Evolutionary conservation across 108 stramenopile species (phyloP), one percentile per base, ranked within the genome.

Genomic region (Nannochloropsis oceanica): DNA sequence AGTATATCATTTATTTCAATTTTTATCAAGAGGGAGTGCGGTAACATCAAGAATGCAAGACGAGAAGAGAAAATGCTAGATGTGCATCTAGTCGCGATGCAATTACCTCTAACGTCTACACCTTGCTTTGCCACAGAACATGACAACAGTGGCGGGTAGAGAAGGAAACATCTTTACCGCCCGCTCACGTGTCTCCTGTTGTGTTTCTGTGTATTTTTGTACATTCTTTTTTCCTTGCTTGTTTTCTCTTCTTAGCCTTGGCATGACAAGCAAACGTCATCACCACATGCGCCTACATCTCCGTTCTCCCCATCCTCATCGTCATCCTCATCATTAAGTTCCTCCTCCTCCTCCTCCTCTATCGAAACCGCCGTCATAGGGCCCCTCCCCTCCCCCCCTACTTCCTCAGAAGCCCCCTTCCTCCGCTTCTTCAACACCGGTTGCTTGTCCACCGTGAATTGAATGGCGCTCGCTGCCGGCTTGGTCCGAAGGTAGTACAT

Each of bases 391-490:
- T 10, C 86, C 25, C 79, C 82, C 82, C 44, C 86, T 25, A n/a
- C 80, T 22, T 22, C 82, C 83, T 26, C 79, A 3, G 46, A 42
- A 34, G 59, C 83, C 22, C 79, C 43, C 8, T 13, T 44, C 26
- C 80, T 42, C 3, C 24, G 27, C 34, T 25, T 18, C 12, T 44
- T 20, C 25, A 44, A 34, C 25, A 13, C 44, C 79, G 83, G 27
- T 1, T 79, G n/a, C 43, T 83, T 82, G 42, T 98, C 95, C 50
- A 99, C 96, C 42, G 99, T 99, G 92, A 98, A 99, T 86, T 96
- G 95, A 84, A 98, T 98, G 82, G 89, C 89, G 83, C 86, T 82
- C 34, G 89, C 90, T 25, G 84, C 84, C 26, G 90, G 89, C 50
- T 80, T 83, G 24, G 88, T 89, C 44, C 90, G 89, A 9, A 91